Evolutionary conservation across 1,284 basidiomycete genomes (phyloP).

Genomic region (Jaminaea rosea): DNA sequence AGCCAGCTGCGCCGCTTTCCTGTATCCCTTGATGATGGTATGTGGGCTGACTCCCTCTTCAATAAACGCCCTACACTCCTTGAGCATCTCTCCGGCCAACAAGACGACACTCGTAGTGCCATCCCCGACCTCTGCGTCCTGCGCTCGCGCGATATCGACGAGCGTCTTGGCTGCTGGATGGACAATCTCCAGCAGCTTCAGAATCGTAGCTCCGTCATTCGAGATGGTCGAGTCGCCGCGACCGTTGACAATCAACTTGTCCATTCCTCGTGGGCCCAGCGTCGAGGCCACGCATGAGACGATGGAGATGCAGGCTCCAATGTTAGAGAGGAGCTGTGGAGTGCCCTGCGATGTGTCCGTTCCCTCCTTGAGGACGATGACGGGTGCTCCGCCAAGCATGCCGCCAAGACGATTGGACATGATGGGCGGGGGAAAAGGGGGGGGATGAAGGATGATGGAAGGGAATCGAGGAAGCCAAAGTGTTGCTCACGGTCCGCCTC

Average conservation of each 20-base stretch:
- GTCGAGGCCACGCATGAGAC: slow-evolving; percentile 60
- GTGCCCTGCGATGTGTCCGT: slow-evolving; percentile 95
- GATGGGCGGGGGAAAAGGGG: no score
- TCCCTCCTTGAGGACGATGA: slow-evolving; percentile 56
- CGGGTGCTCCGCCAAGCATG: slow-evolving; percentile 18
- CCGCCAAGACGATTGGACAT: no score
- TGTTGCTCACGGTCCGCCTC: no score
- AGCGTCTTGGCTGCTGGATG: slow-evolving; percentile 93
- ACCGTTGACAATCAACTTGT: slow-evolving; percentile 64
- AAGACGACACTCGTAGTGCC: slow-evolving; percentile 94
- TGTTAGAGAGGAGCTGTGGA: slow-evolving; percentile 87
- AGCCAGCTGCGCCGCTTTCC: slow-evolving; percentile 76
- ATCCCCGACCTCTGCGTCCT: slow-evolving; percentile 97
- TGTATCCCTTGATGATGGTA: slow-evolving; percentile 93
- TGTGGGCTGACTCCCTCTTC: slow-evolving; percentile 97
- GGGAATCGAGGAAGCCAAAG: no score
- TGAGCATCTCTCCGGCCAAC: slow-evolving; percentile 85
- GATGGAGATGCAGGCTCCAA: slow-evolving; percentile 52
- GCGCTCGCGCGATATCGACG: slow-evolving; percentile 93
- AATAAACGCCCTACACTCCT: slow-evolving; percentile 81
- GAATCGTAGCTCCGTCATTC: slow-evolving; percentile 91
- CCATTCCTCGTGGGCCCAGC: slow-evolving; percentile 97
- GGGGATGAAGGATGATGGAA: no score
- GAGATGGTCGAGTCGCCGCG: slow-evolving; percentile 94
- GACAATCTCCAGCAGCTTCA: slow-evolving; percentile 92